A percentile compares a stretch with the other conserved stretches of the same genome.
Conservation (phyloP, 345 rosid species). For the Ceriops zippeliana region DNA sequence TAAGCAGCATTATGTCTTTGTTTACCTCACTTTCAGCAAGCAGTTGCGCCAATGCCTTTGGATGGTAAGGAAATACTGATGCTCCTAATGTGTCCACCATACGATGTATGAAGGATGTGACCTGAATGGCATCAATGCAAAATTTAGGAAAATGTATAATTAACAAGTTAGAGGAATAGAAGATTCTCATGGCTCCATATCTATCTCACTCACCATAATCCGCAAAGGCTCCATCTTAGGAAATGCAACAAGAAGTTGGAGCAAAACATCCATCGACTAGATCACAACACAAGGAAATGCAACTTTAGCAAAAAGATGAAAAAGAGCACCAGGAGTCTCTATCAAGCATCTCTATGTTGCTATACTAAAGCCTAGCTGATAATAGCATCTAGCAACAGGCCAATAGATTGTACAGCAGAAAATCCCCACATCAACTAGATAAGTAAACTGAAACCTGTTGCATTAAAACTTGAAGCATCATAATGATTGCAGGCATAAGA, state of each 20-base stretch:
- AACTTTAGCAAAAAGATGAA: not conserved
- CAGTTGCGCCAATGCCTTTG: slow-evolving; percentile 83
- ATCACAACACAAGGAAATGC: slow-evolving; percentile 21
- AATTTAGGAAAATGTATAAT: slow-evolving; percentile 17
- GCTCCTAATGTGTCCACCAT: slow-evolving; percentile 95
- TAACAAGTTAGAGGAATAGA: slow-evolving; percentile 1
- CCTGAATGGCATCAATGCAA: slow-evolving; percentile 42
- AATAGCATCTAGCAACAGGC: not conserved
- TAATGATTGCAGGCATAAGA: not conserved
- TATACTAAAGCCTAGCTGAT: not conserved
- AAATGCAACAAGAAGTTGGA: slow-evolving; percentile 69
- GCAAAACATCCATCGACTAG: slow-evolving; percentile 89
- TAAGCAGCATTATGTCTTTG: no score
- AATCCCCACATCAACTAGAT: no score
- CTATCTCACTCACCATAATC: slow-evolving; percentile 57
- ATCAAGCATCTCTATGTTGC: not conserved
- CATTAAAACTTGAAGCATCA: no score
- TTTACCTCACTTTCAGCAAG: slow-evolving; percentile 91
- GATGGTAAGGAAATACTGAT: slow-evolving; percentile 89
- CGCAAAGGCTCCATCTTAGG: slow-evolving; percentile 78
- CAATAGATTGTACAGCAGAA: not conserved
- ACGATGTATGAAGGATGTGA: slow-evolving; percentile 89
- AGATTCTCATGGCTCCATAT: slow-evolving; percentile 3
- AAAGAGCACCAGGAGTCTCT: not conserved
- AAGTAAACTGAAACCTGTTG: no score